These are phyloP conservation scores for Penicillium ochrochloron DNA, from an alignment of 495 filamentous ascomycete genomes.

Conservation along the genomic window DNA sequence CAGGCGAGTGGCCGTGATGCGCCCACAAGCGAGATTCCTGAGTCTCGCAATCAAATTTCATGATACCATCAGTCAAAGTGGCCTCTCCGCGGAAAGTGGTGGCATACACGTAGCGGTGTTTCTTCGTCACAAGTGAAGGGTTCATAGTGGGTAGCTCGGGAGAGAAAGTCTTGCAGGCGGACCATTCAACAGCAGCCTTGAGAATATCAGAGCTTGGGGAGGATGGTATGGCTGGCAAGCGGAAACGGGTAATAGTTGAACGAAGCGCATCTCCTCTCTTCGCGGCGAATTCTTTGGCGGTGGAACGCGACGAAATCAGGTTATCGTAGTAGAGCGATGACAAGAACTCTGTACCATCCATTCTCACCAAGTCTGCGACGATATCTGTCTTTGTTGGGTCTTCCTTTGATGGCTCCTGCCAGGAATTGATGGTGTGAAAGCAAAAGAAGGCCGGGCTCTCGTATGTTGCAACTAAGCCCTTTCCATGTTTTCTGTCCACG, in stretches of 20 bases:
- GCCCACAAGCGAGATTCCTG: conserved; percentile 57
- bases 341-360: conserved; percentile 58
- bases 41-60: conserved; percentile 68
- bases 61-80: conserved; percentile 67
- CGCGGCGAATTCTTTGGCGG: conserved; percentile 32
- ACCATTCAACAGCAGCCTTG: conserved; percentile 42
- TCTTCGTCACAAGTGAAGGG: conserved; percentile 53
- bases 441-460: conserved; percentile 67
- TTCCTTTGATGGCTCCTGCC: conserved; percentile 56
- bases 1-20: conserved; percentile 66
- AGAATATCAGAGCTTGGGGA: conserved; percentile 15
- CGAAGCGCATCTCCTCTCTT: conserved; percentile 38
- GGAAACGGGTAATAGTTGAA: conserved; percentile 52
- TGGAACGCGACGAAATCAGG: conserved; percentile 48
- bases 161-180: conserved; percentile 34
- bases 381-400: conserved; percentile 52
- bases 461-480: conserved; percentile 63
- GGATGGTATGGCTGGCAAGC: conserved; percentile 43
- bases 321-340: conserved; percentile 61
- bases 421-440: conserved; percentile 79
- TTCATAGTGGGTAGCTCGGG: conserved; percentile 74
- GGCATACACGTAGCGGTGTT: conserved; percentile 69
- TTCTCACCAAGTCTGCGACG: conserved; percentile 60
- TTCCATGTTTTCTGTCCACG: conserved; percentile 58
- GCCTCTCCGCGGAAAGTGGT: conserved; percentile 59